Evolutionary conservation across 2,329 filamentous ascomycete genomes (phyloP), one percentile per base, ranked within the genome.

Genomic region (Beauveria asiatica): DNA sequence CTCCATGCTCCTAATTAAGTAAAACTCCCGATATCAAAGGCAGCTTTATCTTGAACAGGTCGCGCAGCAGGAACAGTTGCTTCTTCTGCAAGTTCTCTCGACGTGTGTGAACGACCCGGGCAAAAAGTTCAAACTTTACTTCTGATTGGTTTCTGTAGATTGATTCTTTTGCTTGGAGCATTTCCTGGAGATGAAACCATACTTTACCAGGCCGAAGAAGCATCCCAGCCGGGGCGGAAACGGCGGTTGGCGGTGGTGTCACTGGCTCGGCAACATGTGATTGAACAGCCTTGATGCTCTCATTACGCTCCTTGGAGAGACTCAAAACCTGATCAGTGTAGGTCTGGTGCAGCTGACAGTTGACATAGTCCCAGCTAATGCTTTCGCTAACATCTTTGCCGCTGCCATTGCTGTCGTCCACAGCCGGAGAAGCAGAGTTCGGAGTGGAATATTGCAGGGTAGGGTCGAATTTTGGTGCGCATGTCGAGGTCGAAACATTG

Each of bases 141-240:
- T 73, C 67, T 21, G 73, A 70, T n/a, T 73, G 68, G 10, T 72
- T 64, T 11, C 64, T 67, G 54, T 67, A 67, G 51, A 71, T 71
- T 3, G 66, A 59, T 1, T 59, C 49, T 56, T 80, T 77, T 48
- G 80, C 76, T 17, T 74, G 74, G 51, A 84, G 73, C 60, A 87
- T 79, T 66, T 88, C 84, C 3, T 81, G 82, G 25, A 87, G 76
- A 27, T 84, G 79, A 65, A 89, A 89, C 67, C 85, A 88, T 0
- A 81, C 84, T 25, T 64, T 68, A 59, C 62, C 64, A 55, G 67
- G 66, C n/a, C 59, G 62, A 19, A 65, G 49, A 3, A 48, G 62
- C 30, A 57, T n/a, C 53, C 60, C 27, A 9, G 30, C n/a, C 3
- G 58, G 58, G 4, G 33, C 19, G 5, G n/a, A 17, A 41, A 27